Conservation (phyloP, 306 rosid species). For the Dalbergia cultrata region DNA sequence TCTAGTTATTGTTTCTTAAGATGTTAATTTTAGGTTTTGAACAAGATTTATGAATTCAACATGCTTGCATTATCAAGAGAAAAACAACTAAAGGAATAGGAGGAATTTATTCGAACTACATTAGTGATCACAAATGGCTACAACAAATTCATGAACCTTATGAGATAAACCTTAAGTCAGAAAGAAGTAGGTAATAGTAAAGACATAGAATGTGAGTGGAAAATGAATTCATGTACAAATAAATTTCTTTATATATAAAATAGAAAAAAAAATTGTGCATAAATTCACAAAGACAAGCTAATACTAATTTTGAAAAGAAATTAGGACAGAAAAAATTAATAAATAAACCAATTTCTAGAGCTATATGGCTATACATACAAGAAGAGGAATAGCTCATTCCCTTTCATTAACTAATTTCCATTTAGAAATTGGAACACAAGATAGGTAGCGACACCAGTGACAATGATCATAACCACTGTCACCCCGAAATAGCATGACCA, state of each 20-base stretch:
- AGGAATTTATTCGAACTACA: background rate
- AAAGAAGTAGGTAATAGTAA: background rate
- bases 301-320: conserved; percentile 23
- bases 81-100: background rate
- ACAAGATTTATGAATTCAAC: background rate
- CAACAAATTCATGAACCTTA: background rate
- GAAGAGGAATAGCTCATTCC: conserved; percentile 31
- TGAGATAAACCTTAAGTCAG: background rate
- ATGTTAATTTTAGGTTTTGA: background rate
- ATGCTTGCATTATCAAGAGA: background rate
- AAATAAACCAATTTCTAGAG: conserved; percentile 22
- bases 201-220: background rate
- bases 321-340: background rate
- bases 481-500: conserved; percentile 70
- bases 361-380: conserved; percentile 40
- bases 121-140: background rate
- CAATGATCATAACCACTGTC: conserved; percentile 73
- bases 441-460: conserved; percentile 79
- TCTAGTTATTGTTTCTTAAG: background rate
- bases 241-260: conserved; percentile 28
- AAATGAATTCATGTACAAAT: conserved; percentile 49
- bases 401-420: conserved; percentile 60
- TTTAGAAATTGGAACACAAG: conserved; percentile 76
- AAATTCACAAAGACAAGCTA: conserved; percentile 41
- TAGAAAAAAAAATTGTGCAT: background rate